Evolutionary conservation across 2,329 filamentous ascomycete genomes (phyloP).

Genomic region (Pseudohalonectria lignicola): DNA sequence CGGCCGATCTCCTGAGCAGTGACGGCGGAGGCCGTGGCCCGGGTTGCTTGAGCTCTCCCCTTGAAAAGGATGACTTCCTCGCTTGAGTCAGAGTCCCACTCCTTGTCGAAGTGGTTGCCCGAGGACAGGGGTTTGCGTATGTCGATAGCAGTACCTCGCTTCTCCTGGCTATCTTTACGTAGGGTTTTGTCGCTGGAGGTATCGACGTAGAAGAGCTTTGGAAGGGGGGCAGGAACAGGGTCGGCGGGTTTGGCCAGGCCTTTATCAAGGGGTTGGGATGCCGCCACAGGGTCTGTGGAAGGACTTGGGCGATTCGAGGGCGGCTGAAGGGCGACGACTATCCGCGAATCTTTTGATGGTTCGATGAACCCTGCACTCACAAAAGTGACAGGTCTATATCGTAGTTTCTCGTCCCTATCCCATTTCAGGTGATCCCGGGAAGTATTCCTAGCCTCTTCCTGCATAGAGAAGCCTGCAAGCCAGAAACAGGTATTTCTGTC

Average conservation of each 20-base stretch:
- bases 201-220: constrained; percentile 3
- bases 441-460: constrained; percentile 40
- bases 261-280: not conserved
- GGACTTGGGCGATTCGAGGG: too few relatives aligned
- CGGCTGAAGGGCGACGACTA: too few relatives aligned
- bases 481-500: too few relatives aligned
- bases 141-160: too few relatives aligned
- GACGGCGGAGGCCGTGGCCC: not conserved
- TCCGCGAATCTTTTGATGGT: constrained; percentile 28
- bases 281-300: too few relatives aligned
- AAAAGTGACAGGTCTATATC: constrained; percentile 38
- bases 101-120: not conserved
- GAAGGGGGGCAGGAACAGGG: not conserved
- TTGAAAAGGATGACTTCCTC: constrained; percentile 65
- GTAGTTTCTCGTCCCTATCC: constrained; percentile 27
- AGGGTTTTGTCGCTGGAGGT: constrained; percentile 1
- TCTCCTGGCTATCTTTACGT: too few relatives aligned
- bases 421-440: constrained; percentile 30
- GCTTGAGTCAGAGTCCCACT: constrained; percentile 43
- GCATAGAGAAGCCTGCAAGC: constrained; percentile 26
- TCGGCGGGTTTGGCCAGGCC: not conserved
- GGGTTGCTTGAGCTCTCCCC: constrained; percentile 11
- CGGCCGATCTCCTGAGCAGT: not conserved
- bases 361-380: constrained; percentile 41
- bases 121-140: constrained; percentile 7